A percentile compares a stretch with the other conserved stretches of the same genome.
Conservation (phyloP, 2,329 filamentous ascomycete species). For the Phyllosticta citribraziliensis region DNA sequence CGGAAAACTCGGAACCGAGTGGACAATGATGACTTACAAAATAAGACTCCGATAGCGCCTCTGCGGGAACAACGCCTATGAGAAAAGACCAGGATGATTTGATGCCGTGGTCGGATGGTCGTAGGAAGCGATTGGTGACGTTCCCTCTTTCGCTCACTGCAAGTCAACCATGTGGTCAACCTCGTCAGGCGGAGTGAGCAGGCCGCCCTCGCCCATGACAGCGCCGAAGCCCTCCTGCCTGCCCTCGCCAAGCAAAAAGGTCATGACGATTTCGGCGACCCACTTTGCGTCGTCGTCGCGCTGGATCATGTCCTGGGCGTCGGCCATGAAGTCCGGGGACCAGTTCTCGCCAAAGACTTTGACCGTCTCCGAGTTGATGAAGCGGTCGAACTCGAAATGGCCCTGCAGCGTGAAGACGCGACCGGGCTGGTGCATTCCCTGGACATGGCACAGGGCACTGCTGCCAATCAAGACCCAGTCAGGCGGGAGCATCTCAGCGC, state of each 20-base stretch:
- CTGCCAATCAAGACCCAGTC: conserved; percentile 18
- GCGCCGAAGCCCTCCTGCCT: conserved; percentile 36
- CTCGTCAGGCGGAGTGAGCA: conserved; percentile 21
- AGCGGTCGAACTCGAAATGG: conserved; percentile 37
- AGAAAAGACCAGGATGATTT: not conserved
- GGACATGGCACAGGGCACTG: conserved; percentile 26
- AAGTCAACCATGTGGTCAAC: conserved; percentile 14
- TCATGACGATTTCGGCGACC: conserved; percentile 23
- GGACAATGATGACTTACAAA: not conserved
- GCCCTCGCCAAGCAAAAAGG: conserved; percentile 34
- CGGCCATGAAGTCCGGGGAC: conserved; percentile 25
- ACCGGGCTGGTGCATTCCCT: conserved; percentile 32
- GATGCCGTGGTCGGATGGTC: not conserved
- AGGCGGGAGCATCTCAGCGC: conserved; percentile 18
- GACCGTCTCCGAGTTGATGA: conserved; percentile 36
- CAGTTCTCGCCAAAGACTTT: conserved; percentile 29
- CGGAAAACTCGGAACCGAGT: not conserved
- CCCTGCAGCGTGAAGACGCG: conserved; percentile 37
- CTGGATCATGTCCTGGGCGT: conserved; percentile 16
- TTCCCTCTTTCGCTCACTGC: not conserved
- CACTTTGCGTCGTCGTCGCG: conserved; percentile 22
- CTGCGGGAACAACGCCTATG: not conserved
- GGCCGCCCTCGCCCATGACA: conserved; percentile 32
- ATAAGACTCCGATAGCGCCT: not conserved
- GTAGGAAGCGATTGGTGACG: not conserved